Evolutionary conservation across 495 filamentous ascomycete species (phyloP), one percentile per base, ranked within the genome.

Genomic region (Xylaria bambusicola): DNA sequence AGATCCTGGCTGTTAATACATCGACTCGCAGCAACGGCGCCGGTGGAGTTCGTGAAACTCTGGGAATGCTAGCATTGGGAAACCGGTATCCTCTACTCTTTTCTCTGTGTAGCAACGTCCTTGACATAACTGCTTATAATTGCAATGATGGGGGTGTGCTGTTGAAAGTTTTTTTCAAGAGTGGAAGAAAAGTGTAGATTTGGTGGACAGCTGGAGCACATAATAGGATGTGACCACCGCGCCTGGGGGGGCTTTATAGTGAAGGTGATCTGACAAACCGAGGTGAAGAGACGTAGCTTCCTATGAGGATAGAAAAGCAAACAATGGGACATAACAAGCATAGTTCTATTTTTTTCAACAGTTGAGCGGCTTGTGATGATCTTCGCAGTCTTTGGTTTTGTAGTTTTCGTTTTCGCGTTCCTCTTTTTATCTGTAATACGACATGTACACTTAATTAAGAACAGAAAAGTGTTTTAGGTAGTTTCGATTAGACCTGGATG

Each of bases 21-120:
- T 63, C 61, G 68, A 62, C 67, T 66, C 68, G 61, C 68, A 68
- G 68, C 68, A 64, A 61, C 61, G 68, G 68, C 68, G 68, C 66
- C 65, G 62, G 63, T 70, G 63, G 67, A 62, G 64, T 67, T 67
- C 63, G 55, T 55, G 57, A 52, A 52, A 67, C 61, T 56, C 55
- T 67, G 65, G 65, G 49, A 36, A 40, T 48, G 66, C 68, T 66
- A 66, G 68, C 68, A 71, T 71, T 60, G 65, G 68, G 66, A 61
- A 65, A 57, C 56, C 60, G 66, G 63, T 66, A 60, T 66, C 59
- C 53, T n/a, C n/a, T 68, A 60, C 57, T 60, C 64, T 71, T 57
- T 33, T 33, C 64, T 70, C 68, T 66, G 51, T 65, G 54, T 52
- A 40, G 49, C 60, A 52, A 46, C 59, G 50, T 62, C 42, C 27